Evolutionary conservation across 306 rosid genomes (phyloP).

Genomic region (Ceratonia siliqua): DNA sequence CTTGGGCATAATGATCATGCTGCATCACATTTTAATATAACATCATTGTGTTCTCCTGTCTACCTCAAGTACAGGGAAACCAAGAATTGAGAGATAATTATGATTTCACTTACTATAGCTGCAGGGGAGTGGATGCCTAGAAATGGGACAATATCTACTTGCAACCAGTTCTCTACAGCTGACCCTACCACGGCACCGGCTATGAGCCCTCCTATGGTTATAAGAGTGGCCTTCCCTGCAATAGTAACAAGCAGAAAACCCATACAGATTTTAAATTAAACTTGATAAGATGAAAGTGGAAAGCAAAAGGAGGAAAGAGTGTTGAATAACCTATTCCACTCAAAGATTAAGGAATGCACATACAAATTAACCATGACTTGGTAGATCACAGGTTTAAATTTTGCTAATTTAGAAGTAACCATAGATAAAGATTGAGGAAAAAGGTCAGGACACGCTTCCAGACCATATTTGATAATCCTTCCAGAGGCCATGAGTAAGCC

Average conservation of each 20-base stretch:
- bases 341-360: background rate
- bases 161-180: conserved; percentile 90
- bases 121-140: conserved; percentile 96
- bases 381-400: no score
- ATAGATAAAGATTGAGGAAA: no score
- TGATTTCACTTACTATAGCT: conserved; percentile 81
- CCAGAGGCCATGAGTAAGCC: no score
- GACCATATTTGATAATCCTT: no score
- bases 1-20: conserved; percentile 50
- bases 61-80: conserved; percentile 90
- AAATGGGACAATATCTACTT: conserved; percentile 94
- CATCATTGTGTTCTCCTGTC: conserved; percentile 38
- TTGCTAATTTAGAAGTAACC: no score
- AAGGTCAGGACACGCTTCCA: no score
- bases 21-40: conserved; percentile 38
- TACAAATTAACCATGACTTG: no score
- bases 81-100: conserved; percentile 84
- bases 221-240: conserved; percentile 91
- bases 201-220: conserved; percentile 90
- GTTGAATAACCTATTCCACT: background rate
- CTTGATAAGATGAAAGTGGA: background rate
- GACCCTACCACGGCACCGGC: conserved; percentile 95
- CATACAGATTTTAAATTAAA: background rate
- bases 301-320: background rate
- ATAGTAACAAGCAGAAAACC: conserved; percentile 25